These are phyloP conservation scores for Fusarium compactum DNA, from an alignment of 2,329 filamentous ascomycete genomes.

Conservation along the genomic window DNA sequence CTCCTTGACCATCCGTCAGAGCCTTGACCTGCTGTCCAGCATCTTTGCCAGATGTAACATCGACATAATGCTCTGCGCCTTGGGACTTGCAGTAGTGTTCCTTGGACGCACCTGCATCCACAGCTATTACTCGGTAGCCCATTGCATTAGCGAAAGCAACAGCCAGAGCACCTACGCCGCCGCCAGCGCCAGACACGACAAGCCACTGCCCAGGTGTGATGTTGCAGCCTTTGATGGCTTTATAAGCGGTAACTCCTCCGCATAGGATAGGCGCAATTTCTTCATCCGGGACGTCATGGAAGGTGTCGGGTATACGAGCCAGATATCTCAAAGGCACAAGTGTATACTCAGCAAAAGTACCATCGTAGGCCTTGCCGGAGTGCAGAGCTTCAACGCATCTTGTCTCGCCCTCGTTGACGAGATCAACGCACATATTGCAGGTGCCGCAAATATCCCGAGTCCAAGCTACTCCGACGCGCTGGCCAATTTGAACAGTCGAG, in stretches of 20 bases:
- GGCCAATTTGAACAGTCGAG: conserved; percentile 45
- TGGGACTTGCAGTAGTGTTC: conserved; percentile 47
- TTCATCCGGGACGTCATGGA: conserved; percentile 51
- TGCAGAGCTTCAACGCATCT: conserved; percentile 51
- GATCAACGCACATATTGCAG: conserved; percentile 51
- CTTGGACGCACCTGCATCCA: conserved; percentile 53
- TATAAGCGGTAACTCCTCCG: conserved; percentile 59
- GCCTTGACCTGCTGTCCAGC: conserved; percentile 21
- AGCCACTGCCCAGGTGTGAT: conserved; percentile 53
- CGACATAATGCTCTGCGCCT: conserved; percentile 56
- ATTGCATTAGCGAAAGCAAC: conserved; percentile 57
- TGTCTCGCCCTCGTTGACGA: conserved; percentile 51
- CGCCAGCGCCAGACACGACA: conserved; percentile 54
- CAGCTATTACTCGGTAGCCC: conserved; percentile 56
- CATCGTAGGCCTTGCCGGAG: conserved; percentile 51
- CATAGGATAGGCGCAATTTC: conserved; percentile 57
- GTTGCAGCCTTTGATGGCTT: conserved; percentile 52
- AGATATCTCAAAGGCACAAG: conserved; percentile 53
- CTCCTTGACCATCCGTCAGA: conserved; percentile 34
- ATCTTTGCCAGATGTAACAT: conserved; percentile 43
- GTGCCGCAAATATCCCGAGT: conserved; percentile 52
- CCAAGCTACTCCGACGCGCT: conserved; percentile 57
- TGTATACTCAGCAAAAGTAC: conserved; percentile 56
- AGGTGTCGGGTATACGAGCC: conserved; percentile 34
- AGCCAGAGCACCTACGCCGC: conserved; percentile 55